Evolutionary conservation across 2,329 filamentous ascomycete genomes (phyloP).

Genomic region (Paecilomyces niveus): DNA sequence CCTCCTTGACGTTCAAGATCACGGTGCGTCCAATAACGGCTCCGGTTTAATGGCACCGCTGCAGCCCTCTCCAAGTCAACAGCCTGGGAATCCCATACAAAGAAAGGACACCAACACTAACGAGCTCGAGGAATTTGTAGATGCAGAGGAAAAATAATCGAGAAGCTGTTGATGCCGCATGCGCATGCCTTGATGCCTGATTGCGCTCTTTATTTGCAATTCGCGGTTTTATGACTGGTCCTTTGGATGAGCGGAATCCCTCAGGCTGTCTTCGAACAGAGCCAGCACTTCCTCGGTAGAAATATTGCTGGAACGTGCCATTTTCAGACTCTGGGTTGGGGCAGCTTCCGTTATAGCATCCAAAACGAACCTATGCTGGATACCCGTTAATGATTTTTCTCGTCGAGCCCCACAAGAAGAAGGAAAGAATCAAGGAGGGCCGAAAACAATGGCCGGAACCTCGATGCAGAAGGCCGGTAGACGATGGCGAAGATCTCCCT

Average conservation of each 20-base stretch:
- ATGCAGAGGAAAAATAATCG: constrained; percentile 26
- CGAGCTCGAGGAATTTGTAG: constrained; percentile 37
- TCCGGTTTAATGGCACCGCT: constrained; percentile 13
- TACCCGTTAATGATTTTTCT: neutral
- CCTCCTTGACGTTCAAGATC: neutral
- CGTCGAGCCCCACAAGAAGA: neutral
- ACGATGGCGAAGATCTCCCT: neutral
- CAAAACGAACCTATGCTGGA: neutral
- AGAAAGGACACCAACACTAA: constrained; percentile 33
- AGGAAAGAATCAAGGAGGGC: neutral
- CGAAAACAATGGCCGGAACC: neutral
- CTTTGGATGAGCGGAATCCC: neutral
- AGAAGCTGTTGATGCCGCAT: neutral
- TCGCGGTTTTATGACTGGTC: neutral
- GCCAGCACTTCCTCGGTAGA: neutral
- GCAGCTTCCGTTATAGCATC: neutral
- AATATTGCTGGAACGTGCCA: neutral
- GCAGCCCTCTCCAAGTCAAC: constrained; percentile 6
- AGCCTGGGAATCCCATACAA: constrained; percentile 16
- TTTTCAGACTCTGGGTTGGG: neutral
- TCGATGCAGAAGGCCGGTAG: neutral
- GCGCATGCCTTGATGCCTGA: neutral
- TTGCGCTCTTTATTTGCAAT: neutral
- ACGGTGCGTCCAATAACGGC: neutral
- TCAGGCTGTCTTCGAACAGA: neutral